phyloP scores from a whole-genome alignment of 1,284 basidiomycete genomes.

The Microbotryum silenes-acaulis region DNA sequence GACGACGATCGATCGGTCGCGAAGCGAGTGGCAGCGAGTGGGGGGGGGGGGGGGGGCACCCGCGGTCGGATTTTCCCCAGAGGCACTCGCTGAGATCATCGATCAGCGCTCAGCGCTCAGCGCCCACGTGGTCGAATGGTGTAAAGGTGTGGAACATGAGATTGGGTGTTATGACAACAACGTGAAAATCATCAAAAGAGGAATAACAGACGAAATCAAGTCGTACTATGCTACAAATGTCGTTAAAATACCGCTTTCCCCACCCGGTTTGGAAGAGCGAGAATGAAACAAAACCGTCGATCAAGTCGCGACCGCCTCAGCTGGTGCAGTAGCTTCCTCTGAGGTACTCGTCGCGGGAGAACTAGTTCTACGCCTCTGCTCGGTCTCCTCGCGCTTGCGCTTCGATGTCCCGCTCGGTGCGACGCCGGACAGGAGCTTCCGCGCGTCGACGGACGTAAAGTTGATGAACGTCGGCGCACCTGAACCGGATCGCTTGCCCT shows the following conservation, averaged over 20 bases:
- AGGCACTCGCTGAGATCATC: too few species aligned
- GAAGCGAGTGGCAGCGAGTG: too few species aligned
- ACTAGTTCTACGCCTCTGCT: background rate
- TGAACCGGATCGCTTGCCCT: background rate
- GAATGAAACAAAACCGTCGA: background rate
- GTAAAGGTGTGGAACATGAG: too few species aligned
- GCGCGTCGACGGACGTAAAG: conserved; percentile 33
- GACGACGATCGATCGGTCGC: too few species aligned
- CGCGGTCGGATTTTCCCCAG: too few species aligned
- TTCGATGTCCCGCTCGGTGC: conserved; percentile 36
- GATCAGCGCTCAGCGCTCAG: too few species aligned
- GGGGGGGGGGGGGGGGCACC: too few species aligned
- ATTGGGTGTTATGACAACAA: too few species aligned
- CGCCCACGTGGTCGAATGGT: too few species aligned
- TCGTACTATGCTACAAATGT: background rate
- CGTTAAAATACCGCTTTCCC: background rate
- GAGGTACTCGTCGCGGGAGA: background rate
- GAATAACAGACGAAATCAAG: too few species aligned
- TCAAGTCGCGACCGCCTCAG: background rate
- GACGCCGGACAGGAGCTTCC: conserved; percentile 32
- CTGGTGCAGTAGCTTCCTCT: background rate
- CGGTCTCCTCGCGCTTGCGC: conserved; percentile 30
- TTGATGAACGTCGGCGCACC: conserved; percentile 33
- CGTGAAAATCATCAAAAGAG: too few species aligned
- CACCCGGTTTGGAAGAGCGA: background rate